phyloP scores from a whole-genome alignment of 257 asterid species.

The Gardenia jasminoides region DNA sequence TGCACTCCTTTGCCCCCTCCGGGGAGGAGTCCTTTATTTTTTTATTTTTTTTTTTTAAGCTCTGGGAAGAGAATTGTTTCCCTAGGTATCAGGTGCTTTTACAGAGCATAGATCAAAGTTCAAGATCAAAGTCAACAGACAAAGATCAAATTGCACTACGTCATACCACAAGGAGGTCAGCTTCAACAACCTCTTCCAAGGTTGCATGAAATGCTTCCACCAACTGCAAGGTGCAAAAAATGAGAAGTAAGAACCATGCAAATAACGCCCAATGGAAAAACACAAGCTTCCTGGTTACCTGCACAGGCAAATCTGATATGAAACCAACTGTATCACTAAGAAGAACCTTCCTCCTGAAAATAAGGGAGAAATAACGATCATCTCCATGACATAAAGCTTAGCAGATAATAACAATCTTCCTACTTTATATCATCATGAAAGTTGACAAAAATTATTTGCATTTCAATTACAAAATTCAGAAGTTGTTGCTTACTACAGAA shows the following conservation, averaged over 20 bases:
- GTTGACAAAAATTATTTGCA: neutral
- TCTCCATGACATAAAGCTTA: neutral
- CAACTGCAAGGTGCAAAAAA: slow-evolving; percentile 50
- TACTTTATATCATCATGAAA: neutral
- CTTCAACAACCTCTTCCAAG: slow-evolving; percentile 94
- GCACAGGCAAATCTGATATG: slow-evolving; percentile 92
- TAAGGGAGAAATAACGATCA: neutral
- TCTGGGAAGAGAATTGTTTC: neutral
- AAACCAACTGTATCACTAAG: slow-evolving; percentile 98
- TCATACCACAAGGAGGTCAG: slow-evolving; percentile 96
- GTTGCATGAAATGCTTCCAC: slow-evolving; percentile 98
- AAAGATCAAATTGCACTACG: neutral
- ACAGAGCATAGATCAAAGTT: neutral
- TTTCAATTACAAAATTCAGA: neutral
- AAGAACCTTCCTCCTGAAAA: slow-evolving; percentile 79
- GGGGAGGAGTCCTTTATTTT: no score
- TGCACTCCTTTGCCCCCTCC: no score
- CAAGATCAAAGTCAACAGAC: neutral
- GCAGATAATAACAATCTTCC: neutral
- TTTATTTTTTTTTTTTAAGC: no score
- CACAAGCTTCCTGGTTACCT: slow-evolving; percentile 46
- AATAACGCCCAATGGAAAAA: neutral
- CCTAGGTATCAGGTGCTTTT: neutral
- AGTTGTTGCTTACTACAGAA: neutral
- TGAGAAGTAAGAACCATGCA: slow-evolving; percentile 7